Percentiles rank a stretch among this genome's conserved stretches.
Evolutionary conservation across 225 moss, liverwort and hornwort species (phyloP).

Genomic region (Marchantia paleacea): DNA sequence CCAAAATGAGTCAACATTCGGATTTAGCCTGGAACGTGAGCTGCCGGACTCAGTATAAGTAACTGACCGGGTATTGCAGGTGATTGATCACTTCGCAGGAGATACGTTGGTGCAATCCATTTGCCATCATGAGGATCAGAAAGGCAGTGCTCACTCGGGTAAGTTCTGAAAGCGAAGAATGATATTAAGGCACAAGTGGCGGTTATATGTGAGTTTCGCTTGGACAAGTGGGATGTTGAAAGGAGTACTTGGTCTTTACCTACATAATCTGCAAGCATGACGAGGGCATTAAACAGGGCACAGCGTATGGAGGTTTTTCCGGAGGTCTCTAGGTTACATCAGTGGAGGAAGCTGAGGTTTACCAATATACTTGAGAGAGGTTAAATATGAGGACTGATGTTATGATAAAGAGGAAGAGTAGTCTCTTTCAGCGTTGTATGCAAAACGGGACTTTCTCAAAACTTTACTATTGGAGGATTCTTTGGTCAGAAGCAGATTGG

Average conservation of each 20-base stretch:
- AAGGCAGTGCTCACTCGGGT: background rate
- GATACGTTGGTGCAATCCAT: background rate
- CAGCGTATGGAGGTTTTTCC: background rate
- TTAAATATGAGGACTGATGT: background rate
- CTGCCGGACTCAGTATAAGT: background rate
- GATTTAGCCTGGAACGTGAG: background rate
- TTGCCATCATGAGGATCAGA: background rate
- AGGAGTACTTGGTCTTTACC: background rate
- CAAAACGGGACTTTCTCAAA: background rate
- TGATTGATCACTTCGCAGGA: background rate
- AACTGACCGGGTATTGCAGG: background rate
- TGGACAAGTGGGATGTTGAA: background rate
- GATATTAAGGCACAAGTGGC: background rate
- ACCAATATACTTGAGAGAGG: background rate
- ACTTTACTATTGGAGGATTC: background rate
- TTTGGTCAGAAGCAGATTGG: background rate
- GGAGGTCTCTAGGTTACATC: background rate
- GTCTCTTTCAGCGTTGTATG: background rate
- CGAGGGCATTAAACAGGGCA: background rate
- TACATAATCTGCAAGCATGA: conserved; percentile 1
- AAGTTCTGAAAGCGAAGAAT: background rate
- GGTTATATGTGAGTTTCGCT: background rate
- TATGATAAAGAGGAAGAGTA: background rate
- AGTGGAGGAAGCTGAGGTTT: conserved; percentile 6
- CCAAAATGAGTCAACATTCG: background rate